Percentiles rank a stretch among this genome's conserved stretches.
Evolutionary conservation across 495 filamentous ascomycete species (phyloP).

Genomic region (Aspergillus taichungensis): DNA sequence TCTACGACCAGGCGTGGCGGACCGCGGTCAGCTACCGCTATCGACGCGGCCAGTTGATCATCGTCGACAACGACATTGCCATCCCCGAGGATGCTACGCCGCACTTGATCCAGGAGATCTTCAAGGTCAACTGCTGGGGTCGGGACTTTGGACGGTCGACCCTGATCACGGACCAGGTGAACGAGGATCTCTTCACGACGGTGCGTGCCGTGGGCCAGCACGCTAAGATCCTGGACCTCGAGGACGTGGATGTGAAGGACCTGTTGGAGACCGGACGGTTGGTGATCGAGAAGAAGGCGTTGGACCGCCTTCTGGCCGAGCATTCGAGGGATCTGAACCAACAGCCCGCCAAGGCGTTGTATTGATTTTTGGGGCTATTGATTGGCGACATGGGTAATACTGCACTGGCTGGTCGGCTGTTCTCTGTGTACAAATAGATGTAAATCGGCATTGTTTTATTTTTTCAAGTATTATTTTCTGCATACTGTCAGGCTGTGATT

Average conservation of each 20-base stretch:
- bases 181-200: slow-evolving; percentile 32
- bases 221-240: slow-evolving; percentile 55
- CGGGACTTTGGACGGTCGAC: slow-evolving; percentile 60
- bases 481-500: no score
- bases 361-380: slow-evolving; percentile 14
- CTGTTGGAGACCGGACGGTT: slow-evolving; percentile 74
- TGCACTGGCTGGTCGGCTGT: background rate
- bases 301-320: slow-evolving; percentile 61
- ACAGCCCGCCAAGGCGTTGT: slow-evolving; percentile 25
- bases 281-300: slow-evolving; percentile 75
- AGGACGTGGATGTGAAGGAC: slow-evolving; percentile 90
- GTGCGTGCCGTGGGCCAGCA: slow-evolving; percentile 52
- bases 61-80: slow-evolving; percentile 66
- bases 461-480: no score
- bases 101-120: slow-evolving; percentile 53
- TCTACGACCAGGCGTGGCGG: slow-evolving; percentile 94
- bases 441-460: background rate
- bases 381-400: slow-evolving; percentile 3
- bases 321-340: slow-evolving; percentile 66
- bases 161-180: slow-evolving; percentile 53
- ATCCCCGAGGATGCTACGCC: slow-evolving; percentile 44
- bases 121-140: slow-evolving; percentile 66
- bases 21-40: slow-evolving; percentile 90
- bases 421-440: slow-evolving; percentile 32
- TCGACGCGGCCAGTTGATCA: slow-evolving; percentile 71